phyloP scores from a whole-genome alignment of 2,329 filamentous ascomycete species.

The Dryadomyces quercus-mongolicae region DNA sequence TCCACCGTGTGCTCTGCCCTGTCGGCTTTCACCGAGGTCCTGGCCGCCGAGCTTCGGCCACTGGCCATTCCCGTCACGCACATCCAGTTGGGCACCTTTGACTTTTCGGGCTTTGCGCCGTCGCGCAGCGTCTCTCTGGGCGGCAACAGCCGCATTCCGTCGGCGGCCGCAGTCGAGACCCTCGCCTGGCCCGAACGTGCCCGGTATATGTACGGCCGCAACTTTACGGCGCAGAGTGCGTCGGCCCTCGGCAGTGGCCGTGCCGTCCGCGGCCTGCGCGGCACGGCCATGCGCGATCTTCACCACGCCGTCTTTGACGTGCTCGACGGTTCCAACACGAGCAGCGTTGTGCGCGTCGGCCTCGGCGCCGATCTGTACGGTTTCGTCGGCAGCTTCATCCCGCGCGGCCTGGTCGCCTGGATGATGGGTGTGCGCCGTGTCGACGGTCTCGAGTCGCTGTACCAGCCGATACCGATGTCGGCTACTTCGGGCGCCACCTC shows the following conservation, averaged over 20 bases:
- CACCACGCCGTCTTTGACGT: conserved; percentile 88
- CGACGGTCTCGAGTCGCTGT: conserved; percentile 43
- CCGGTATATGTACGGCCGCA: conserved; percentile 47
- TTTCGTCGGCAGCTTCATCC: conserved; percentile 71
- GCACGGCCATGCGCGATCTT: conserved; percentile 64
- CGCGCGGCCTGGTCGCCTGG: conserved; percentile 69
- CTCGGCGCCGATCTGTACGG: conserved; percentile 76
- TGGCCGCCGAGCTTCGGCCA: conserved; percentile 67
- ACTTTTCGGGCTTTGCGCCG: conserved; percentile 57
- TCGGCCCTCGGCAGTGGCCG: conserved; percentile 45
- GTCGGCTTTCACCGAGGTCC: conserved; percentile 71
- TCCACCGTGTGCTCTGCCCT: conserved; percentile 76
- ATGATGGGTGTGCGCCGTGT: conserved; percentile 74
- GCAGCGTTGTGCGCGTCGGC: conserved; percentile 63
- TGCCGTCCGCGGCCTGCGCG: conserved; percentile 44
- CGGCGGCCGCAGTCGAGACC: conserved; percentile 40
- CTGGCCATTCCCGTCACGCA: conserved; percentile 71
- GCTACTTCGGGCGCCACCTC: conserved; percentile 13
- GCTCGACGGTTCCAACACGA: conserved; percentile 52
- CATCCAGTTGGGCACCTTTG: conserved; percentile 83
- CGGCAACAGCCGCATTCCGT: conserved; percentile 23
- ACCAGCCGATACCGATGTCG: conserved; percentile 23
- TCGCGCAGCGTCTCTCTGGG: conserved; percentile 15
- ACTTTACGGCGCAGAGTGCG: conserved; percentile 43
- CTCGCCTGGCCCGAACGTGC: conserved; percentile 53